Evolutionary conservation across 345 rosid genomes (phyloP).

Genomic region (Microthlaspi erraticum): DNA sequence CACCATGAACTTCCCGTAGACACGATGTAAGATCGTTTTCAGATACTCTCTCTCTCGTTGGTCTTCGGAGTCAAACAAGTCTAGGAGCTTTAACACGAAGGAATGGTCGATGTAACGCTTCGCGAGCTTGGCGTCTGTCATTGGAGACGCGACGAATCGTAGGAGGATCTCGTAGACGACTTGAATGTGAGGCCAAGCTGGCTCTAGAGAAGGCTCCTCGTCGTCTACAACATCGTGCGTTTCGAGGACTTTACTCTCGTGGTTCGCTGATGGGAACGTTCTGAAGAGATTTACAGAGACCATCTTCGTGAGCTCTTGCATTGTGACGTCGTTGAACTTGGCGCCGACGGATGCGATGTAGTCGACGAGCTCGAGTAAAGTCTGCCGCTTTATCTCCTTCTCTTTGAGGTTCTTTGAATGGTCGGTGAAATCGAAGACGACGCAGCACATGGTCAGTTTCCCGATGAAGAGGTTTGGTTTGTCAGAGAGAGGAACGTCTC

Average conservation of each 20-base stretch:
- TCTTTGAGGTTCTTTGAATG: constrained; percentile 69
- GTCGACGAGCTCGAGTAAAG: constrained; percentile 76
- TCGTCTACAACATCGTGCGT: constrained; percentile 74
- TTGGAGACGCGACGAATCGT: constrained; percentile 77
- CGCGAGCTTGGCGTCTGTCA: constrained; percentile 85
- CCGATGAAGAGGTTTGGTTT: constrained; percentile 65
- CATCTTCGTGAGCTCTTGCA: constrained; percentile 78
- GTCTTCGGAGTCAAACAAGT: constrained; percentile 86
- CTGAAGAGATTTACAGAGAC: constrained; percentile 71
- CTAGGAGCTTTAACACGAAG: constrained; percentile 73
- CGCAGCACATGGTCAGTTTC: constrained; percentile 67
- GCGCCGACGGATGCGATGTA: constrained; percentile 65
- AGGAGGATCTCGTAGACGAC: constrained; percentile 77
- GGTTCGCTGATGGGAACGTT: constrained; percentile 63
- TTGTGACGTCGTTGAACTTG: constrained; percentile 64
- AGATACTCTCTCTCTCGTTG: constrained; percentile 82
- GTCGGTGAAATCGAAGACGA: constrained; percentile 69
- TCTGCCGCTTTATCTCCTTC: constrained; percentile 81
- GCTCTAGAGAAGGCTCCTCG: constrained; percentile 80
- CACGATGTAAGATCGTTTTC: constrained; percentile 77
- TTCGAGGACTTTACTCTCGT: constrained; percentile 65
- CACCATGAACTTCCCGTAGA: constrained; percentile 91
- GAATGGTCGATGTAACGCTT: constrained; percentile 84
- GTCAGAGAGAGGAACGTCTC: constrained; percentile 72
- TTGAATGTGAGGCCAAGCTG: constrained; percentile 87